These are phyloP conservation scores for Brassica cretica DNA, from an alignment of 345 rosid genomes.

Conservation along the genomic window DNA sequence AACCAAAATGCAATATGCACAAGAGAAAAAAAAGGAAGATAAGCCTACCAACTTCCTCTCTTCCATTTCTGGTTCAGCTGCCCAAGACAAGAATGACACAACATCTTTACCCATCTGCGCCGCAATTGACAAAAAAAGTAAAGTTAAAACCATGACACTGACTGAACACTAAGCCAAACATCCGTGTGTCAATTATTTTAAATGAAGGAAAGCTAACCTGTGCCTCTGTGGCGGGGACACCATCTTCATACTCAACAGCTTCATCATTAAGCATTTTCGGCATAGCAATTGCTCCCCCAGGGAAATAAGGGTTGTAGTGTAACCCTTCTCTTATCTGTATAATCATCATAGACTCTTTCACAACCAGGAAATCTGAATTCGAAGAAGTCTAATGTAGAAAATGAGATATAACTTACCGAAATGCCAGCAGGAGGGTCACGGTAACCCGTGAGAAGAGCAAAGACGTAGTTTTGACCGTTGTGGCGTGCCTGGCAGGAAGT, in stretches of 20 bases:
- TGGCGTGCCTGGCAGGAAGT: conserved; percentile 84
- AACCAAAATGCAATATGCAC: background rate
- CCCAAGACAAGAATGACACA: conserved; percentile 89
- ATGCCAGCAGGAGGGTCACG: conserved; percentile 99
- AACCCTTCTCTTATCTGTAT: conserved; percentile 87
- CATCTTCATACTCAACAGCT: conserved; percentile 98
- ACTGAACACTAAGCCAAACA: background rate
- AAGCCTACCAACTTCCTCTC: conserved; percentile 85
- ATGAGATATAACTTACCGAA: conserved; percentile 45
- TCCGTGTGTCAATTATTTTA: background rate
- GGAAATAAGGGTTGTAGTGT: conserved; percentile 97
- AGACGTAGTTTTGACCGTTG: conserved; percentile 96
- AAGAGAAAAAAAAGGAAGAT: background rate
- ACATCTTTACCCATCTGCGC: conserved; percentile 99
- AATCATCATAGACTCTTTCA: conserved; percentile 8
- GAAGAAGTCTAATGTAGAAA: background rate
- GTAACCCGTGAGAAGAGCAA: conserved; percentile 94
- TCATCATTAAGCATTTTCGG: conserved; percentile 97
- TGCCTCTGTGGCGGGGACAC: conserved; percentile 94
- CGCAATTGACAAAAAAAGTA: background rate
- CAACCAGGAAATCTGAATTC: background rate
- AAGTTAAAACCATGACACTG: conserved; percentile 8
- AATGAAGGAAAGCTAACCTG: conserved; percentile 55
- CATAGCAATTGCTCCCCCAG: conserved; percentile 99
- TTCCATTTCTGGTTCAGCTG: conserved; percentile 99